A percentile compares a stretch with the other conserved stretches of the same genome.
Evolutionary conservation across 1,284 basidiomycete genomes (phyloP).

Genomic region (Sporisorium reilianum): DNA sequence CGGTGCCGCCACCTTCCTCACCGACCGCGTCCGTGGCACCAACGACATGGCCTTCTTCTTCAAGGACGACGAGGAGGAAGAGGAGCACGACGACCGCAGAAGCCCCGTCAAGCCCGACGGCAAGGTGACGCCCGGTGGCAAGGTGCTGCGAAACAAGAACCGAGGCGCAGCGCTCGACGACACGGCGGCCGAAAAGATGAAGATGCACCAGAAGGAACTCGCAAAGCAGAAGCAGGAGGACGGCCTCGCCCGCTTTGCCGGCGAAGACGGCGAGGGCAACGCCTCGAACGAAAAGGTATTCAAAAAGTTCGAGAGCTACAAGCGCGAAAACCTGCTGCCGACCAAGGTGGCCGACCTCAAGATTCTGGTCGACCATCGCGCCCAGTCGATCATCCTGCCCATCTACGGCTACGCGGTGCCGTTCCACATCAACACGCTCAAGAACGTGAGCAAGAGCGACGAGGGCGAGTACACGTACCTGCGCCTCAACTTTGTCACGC

Average conservation of each 20-base stretch:
- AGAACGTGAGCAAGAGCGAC: constrained; percentile 97
- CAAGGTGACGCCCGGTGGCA: constrained; percentile 61
- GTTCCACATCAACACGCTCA: constrained; percentile 98
- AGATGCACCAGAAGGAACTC: constrained; percentile 88
- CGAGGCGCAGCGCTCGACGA: constrained; percentile 85
- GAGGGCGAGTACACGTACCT: constrained; percentile 95
- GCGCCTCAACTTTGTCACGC: constrained; percentile 98
- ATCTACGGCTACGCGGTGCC: constrained; percentile 96
- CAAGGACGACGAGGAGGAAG: constrained; percentile 69
- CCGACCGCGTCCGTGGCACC: constrained; percentile 75
- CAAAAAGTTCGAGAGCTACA: constrained; percentile 97
- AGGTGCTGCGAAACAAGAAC: constrained; percentile 65
- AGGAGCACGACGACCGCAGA: constrained; percentile 40
- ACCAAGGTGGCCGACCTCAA: constrained; percentile 71
- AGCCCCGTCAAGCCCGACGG: constrained; percentile 49
- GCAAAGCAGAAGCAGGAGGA: constrained; percentile 83
- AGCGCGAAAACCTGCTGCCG: constrained; percentile 89
- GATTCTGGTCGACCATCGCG: constrained; percentile 91
- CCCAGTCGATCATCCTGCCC: constrained; percentile 89
- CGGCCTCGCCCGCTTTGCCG: constrained; percentile 84
- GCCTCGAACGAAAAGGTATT: constrained; percentile 78
- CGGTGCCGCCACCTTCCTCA: constrained; percentile 76
- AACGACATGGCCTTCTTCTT: constrained; percentile 91
- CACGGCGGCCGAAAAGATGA: constrained; percentile 79
- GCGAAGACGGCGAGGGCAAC: constrained; percentile 72